Percentiles rank a stretch among this genome's conserved stretches.
Evolutionary conservation across 73 alveolate genomes (phyloP).

Genomic region (Paramecium caudatum): DNA sequence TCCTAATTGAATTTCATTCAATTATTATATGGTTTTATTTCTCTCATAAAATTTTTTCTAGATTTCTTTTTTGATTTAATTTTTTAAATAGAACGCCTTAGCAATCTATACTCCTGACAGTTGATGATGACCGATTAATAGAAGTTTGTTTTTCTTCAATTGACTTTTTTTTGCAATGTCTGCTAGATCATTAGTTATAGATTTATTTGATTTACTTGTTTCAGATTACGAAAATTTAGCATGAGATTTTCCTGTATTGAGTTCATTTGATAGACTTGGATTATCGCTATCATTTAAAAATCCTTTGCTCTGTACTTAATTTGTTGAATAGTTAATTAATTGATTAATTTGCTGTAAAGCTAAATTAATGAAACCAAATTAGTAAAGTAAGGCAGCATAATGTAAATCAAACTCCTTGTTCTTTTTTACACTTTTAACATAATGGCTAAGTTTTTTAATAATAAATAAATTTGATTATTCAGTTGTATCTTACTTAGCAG

Average conservation of each 20-base stretch:
- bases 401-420: slow-evolving; percentile 4
- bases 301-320: background rate
- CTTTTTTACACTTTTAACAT: background rate
- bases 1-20: background rate
- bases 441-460: background rate
- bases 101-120: background rate
- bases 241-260: background rate
- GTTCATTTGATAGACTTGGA: background rate
- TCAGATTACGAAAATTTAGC: background rate
- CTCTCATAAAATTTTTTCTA: background rate
- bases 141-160: background rate
- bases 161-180: background rate
- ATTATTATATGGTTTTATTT: background rate
- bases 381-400: background rate
- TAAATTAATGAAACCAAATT: slow-evolving; percentile 4
- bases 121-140: background rate
- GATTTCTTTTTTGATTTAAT: slow-evolving; percentile 20
- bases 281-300: background rate
- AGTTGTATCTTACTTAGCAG: background rate
- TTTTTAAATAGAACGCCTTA: background rate
- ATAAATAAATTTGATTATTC: background rate
- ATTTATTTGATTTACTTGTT: background rate
- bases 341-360: background rate
- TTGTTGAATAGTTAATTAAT: background rate
- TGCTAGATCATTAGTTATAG: background rate